Percentiles rank a stretch among this genome's conserved stretches.
These are phyloP conservation scores for Magnaporthiopsis rhizophila DNA, from an alignment of 2,329 filamentous ascomycete genomes.

Conservation along the genomic window DNA sequence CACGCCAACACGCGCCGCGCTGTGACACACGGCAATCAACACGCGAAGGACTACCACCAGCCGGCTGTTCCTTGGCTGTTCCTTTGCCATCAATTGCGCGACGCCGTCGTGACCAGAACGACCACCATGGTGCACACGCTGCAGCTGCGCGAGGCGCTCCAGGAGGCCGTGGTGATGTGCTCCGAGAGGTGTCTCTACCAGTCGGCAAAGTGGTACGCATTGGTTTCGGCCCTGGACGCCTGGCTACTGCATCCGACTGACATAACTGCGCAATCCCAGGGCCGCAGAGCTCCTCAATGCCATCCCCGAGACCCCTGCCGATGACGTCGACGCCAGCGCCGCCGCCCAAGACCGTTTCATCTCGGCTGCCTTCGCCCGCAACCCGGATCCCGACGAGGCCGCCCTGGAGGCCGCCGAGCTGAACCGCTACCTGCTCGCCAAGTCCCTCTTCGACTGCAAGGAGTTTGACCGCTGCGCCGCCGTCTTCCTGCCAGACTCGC, in stretches of 20 bases:
- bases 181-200: conserved; percentile 89
- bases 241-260: conserved; percentile 11
- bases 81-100: too few species aligned
- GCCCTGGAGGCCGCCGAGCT: conserved; percentile 71
- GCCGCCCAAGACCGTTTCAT: conserved; percentile 22
- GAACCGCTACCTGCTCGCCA: conserved; percentile 79
- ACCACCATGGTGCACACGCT: conserved; percentile 42
- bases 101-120: too few species aligned
- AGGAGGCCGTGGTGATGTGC: conserved; percentile 82
- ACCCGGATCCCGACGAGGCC: conserved; percentile 63
- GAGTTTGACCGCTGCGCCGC: conserved; percentile 92
- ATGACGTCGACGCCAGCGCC: conserved; percentile 38
- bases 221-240: background rate
- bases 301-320: conserved; percentile 51
- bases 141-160: conserved; percentile 66
- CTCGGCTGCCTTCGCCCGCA: conserved; percentile 40
- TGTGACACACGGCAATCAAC: too few species aligned
- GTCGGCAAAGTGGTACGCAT: conserved; percentile 78
- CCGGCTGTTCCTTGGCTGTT: too few species aligned
- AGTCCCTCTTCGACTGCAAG: conserved; percentile 89
- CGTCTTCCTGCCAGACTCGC: conserved; percentile 75
- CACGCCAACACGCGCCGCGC: too few species aligned
- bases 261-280: conserved; percentile 42
- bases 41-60: too few species aligned
- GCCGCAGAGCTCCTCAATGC: conserved; percentile 88